Conservation (phyloP, 2,329 filamentous ascomycete genomes). For the Incumbomyces delicatus region DNA sequence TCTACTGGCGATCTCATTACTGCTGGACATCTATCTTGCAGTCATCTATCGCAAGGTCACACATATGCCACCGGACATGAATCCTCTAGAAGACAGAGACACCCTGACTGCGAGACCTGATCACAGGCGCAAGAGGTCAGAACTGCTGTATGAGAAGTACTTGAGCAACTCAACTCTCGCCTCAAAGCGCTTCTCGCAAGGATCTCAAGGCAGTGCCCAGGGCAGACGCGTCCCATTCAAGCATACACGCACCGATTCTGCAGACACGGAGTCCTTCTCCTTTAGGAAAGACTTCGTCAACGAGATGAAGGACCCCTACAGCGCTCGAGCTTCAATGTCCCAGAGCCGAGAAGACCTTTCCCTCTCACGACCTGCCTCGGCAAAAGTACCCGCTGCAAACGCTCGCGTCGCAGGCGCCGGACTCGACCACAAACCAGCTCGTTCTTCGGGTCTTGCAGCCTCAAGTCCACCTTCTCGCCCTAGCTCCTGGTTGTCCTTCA, state of each 20-base stretch:
- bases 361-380: conserved; percentile 25
- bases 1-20: conserved; percentile 61
- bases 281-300: conserved; percentile 18
- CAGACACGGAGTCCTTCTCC: conserved; percentile 35
- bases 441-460: conserved; percentile 12
- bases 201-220: background rate
- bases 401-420: conserved; percentile 17
- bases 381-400: conserved; percentile 19
- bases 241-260: conserved; percentile 61
- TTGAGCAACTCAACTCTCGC: conserved; percentile 42
- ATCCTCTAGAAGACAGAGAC: conserved; percentile 63
- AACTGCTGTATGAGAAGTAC: conserved; percentile 52
- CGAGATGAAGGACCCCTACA: conserved; percentile 18
- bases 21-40: conserved; percentile 64
- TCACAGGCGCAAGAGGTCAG: conserved; percentile 66
- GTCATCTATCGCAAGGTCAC: conserved; percentile 74
- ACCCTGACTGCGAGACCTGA: conserved; percentile 59
- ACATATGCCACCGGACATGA: conserved; percentile 82
- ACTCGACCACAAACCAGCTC: conserved; percentile 18
- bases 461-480: conserved; percentile 9
- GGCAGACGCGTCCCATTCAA: conserved; percentile 59
- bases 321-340: conserved; percentile 13
- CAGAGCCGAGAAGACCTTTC: conserved; percentile 23
- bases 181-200: conserved; percentile 24
- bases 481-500: conserved; percentile 20